Evolutionary conservation across 495 filamentous ascomycete genomes (phyloP), one percentile per base, ranked within the genome.

Genomic region (Echria macrotheca): DNA sequence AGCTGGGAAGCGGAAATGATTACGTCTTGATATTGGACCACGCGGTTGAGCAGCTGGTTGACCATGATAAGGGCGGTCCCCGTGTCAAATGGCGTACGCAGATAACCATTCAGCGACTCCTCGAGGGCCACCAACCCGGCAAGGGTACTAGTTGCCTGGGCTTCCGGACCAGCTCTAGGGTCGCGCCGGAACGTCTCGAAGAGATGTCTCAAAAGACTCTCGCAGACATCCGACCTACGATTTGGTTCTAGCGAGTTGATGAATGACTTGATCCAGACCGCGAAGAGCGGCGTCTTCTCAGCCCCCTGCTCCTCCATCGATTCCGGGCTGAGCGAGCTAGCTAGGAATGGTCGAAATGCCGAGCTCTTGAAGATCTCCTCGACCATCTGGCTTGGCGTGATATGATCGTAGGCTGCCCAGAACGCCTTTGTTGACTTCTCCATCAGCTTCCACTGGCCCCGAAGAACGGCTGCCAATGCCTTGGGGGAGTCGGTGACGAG

Each of bases 401-500:
- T 85, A 12, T 84, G 75, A 24, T 85, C 85, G 71, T 89, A 85
- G 1, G 88, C 86, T 53, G 84, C 83, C 90, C 90, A 95, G 56
- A 95, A 94, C 47, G 85, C 84, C 35, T 74, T 76, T 0, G 86
- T 77, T 0, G 87, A 84, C 49, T 85, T 85, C 47, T 82, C 77
- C 35, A 96, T 67, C 11, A 95, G 72, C 8, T 64, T 71, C 23
- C 76, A 74, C 40, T 93, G 79, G 1, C 80, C 80, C 49, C 80
- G 76, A 22, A 93, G 58, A 4, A 90, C 66, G 52, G 80, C 69
- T 9, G 72, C 65, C 40, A 94, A 68, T 9, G 81, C 74, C 2
- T 75, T 70, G 1, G 69, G 67, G 9, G 75, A 80, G 36, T 79
- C 71, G 15, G 83, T 73, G 15, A 69, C 69, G 21, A 95, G 70